Evolutionary conservation across 345 rosid genomes (phyloP).

Genomic region (Eucalyptus globulus): DNA sequence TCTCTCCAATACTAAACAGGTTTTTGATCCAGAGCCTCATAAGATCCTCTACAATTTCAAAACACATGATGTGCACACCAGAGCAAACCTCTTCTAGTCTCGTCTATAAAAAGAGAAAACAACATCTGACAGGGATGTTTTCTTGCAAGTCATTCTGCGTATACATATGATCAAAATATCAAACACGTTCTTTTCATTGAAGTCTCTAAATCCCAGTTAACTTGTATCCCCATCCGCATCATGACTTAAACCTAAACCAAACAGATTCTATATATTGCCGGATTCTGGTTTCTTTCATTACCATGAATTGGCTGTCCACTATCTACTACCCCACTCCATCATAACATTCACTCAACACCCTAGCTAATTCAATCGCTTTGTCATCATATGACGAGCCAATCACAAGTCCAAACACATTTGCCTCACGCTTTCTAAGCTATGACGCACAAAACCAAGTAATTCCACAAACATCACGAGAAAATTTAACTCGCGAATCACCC

Average conservation of each 20-base stretch:
- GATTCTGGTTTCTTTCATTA: neutral
- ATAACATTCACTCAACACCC: neutral
- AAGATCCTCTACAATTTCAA: neutral
- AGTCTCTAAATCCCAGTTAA: neutral
- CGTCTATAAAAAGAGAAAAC: neutral
- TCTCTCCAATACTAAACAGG: neutral
- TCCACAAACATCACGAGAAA: neutral
- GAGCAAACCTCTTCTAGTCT: neutral
- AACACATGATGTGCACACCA: neutral
- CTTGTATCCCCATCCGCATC: neutral
- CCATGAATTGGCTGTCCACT: neutral
- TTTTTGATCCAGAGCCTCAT: neutral
- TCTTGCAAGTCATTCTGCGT: neutral
- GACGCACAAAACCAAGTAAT: neutral
- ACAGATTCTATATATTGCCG: neutral
- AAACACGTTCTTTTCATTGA: neutral
- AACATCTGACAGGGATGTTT: neutral
- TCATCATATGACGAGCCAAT: neutral
- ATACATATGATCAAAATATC: neutral
- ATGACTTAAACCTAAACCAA: neutral
- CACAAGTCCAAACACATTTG: neutral
- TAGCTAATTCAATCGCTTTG: neutral
- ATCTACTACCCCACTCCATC: neutral
- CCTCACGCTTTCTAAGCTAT: neutral
- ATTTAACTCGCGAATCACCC: neutral